A percentile compares a stretch with the other conserved stretches of the same genome.
Evolutionary conservation across 2,329 filamentous ascomycete species (phyloP).

Genomic region (Lecanicillium sp.): DNA sequence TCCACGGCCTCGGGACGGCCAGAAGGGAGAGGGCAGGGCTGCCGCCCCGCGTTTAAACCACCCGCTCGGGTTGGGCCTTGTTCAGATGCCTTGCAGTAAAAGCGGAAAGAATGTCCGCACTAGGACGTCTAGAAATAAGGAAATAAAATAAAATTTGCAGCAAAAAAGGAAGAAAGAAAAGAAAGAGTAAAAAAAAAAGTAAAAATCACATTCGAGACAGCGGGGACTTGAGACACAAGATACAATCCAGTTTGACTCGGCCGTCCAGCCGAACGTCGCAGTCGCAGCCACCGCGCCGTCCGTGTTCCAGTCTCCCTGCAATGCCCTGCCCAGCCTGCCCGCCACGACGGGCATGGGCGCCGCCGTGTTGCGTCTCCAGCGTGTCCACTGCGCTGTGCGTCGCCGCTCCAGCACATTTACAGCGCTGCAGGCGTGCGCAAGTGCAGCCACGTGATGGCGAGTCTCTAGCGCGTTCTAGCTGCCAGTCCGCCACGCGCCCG

Average conservation of each 20-base stretch:
- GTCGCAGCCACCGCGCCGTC: too few relatives aligned
- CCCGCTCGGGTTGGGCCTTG: not conserved
- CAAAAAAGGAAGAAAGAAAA: not conserved
- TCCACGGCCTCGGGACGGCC: too few relatives aligned
- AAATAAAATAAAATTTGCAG: too few relatives aligned
- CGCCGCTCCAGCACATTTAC: too few relatives aligned
- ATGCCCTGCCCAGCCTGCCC: not conserved
- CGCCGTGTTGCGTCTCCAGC: too few relatives aligned
- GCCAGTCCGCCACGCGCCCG: not conserved
- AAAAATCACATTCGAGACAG: not conserved
- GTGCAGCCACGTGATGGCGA: conserved; percentile 3
- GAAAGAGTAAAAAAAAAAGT: not conserved
- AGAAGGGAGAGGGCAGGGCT: too few relatives aligned
- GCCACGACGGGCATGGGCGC: too few relatives aligned
- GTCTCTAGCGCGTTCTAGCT: not conserved
- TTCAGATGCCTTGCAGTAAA: not conserved
- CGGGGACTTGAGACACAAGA: not conserved
- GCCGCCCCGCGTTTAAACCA: too few relatives aligned
- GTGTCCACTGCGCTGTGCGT: too few relatives aligned
- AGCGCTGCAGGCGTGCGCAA: not conserved
- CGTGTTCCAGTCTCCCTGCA: not conserved
- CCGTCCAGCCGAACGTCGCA: not conserved
- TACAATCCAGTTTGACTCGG: conserved; percentile 1
- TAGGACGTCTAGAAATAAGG: not conserved
- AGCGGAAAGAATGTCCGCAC: not conserved